Evolutionary conservation across 768 basidiomycete species (phyloP).

Genomic region (Chalciporus pseudorubinellus): DNA sequence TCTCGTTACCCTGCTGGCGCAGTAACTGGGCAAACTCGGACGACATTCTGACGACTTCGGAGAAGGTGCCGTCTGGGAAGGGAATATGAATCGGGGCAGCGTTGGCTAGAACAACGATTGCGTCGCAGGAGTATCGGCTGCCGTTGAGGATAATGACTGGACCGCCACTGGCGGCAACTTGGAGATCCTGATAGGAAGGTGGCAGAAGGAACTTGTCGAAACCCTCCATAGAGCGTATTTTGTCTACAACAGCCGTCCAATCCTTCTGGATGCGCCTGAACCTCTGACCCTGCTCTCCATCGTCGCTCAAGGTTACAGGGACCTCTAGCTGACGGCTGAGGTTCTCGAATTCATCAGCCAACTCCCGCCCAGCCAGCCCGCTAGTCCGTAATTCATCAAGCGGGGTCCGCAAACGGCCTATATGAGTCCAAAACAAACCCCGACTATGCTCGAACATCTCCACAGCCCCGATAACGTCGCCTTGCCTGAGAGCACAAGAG

Average conservation of each 20-base stretch:
- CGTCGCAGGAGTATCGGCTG: slow-evolving; percentile 19
- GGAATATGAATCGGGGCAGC: slow-evolving; percentile 11
- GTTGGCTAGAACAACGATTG: slow-evolving; percentile 14
- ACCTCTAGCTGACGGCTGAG: slow-evolving; percentile 21
- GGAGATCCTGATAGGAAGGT: slow-evolving; percentile 19
- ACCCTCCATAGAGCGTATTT: slow-evolving; percentile 26
- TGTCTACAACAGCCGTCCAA: slow-evolving; percentile 25
- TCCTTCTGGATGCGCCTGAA: slow-evolving; percentile 22
- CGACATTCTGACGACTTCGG: slow-evolving; percentile 2
- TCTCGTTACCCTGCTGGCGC: slow-evolving; percentile 1
- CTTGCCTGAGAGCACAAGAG: slow-evolving; percentile 21
- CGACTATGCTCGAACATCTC: slow-evolving; percentile 36
- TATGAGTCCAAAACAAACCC: slow-evolving; percentile 24
- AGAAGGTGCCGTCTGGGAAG: slow-evolving; percentile 7
- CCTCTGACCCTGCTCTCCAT: slow-evolving; percentile 10
- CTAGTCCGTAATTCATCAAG: slow-evolving; percentile 22
- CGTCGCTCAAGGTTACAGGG: slow-evolving; percentile 4
- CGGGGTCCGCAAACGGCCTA: slow-evolving; percentile 23
- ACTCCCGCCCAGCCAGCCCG: slow-evolving; percentile 1
- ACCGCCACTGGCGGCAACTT: slow-evolving; percentile 19
- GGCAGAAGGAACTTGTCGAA: slow-evolving; percentile 22
- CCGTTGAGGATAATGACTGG: slow-evolving; percentile 36
- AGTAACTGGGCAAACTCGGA: neutral
- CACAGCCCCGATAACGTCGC: slow-evolving; percentile 24
- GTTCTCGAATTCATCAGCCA: slow-evolving; percentile 21